Evolutionary conservation across 331 rosid species (phyloP), one percentile per base, ranked within the genome.

Genomic region (Rosa hybrid): DNA sequence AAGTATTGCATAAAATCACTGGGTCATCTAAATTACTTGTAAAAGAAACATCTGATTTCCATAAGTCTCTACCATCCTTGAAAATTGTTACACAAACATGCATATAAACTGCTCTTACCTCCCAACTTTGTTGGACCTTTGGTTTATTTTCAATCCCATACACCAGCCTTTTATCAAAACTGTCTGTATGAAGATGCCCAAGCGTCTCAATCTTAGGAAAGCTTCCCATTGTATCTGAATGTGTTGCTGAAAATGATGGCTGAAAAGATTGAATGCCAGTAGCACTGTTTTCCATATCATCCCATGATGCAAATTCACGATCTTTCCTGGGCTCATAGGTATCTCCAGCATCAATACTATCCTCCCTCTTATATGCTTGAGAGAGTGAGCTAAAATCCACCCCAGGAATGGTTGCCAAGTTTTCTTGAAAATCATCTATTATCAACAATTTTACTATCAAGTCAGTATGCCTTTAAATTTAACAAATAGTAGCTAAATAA

Each of bases 341-440:
- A 74, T 76, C 72, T 27, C 85, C 88, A 79, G 77, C 65, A 82
- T 71, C 78, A 74, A 78, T 78, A 80, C 54, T 60, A 77, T 79
- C 89, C 42, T 87, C 80, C 9, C 42, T 77, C 80, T 83, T 83
- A 64, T 77, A 77, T 64, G 83, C 86, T 86, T 83, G 82, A 82
- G 88, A 44, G 46, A 46, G 82, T 63, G 89, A 77, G 80, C 77
- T 60, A 85, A 70, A 71, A 84, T 87, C 83, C 62, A 81, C 68
- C 63, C 77, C 86, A 77, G 86, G 82, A 84, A 80, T 72, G 80
- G 76, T 72, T 45, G 85, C 62, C 23, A 82, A 80, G 74, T 86
- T 88, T 44, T 79, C 89, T 82, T 82, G 94, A 78, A 81, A 81
- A 75, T 83, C 85, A 83, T 81, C 98, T 89, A 86, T 81, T 38